Evolutionary conservation across 192 early-diverging fungal genomes (phyloP).

Genomic region (Backusella macrospora): DNA sequence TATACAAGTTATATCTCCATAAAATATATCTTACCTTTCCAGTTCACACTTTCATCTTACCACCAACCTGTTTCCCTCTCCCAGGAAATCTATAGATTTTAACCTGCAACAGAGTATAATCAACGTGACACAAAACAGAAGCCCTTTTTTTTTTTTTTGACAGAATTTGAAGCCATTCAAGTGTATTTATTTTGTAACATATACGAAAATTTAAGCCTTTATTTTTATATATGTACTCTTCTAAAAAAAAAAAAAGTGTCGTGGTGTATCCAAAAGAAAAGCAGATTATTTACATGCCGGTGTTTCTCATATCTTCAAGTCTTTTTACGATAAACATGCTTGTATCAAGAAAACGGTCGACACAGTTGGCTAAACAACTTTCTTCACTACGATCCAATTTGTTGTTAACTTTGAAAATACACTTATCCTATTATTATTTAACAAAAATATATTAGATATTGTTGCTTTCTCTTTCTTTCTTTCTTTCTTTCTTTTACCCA

Average conservation of each 20-base stretch:
- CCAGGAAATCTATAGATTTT: too few relatives aligned
- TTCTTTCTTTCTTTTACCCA: slow-evolving; percentile 47
- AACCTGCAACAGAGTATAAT: too few relatives aligned
- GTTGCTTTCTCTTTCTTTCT: neutral
- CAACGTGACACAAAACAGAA: too few relatives aligned
- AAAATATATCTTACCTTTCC: too few relatives aligned
- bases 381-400: slow-evolving; percentile 55
- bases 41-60: too few relatives aligned
- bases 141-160: too few relatives aligned
- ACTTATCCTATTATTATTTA: slow-evolving; percentile 36
- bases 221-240: neutral
- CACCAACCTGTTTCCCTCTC: too few relatives aligned
- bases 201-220: neutral
- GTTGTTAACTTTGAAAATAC: slow-evolving; percentile 49
- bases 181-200: too few relatives aligned
- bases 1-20: too few relatives aligned
- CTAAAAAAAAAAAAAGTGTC: neutral
- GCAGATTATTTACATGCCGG: slow-evolving; percentile 30
- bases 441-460: neutral
- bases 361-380: slow-evolving; percentile 71
- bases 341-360: slow-evolving; percentile 70
- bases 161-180: too few relatives aligned
- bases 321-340: slow-evolving; percentile 62
- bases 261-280: neutral
- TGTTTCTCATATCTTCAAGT: slow-evolving; percentile 48